Evolutionary conservation across 2,329 filamentous ascomycete species (phyloP).

Genomic region (Trichoderma atroviride): DNA sequence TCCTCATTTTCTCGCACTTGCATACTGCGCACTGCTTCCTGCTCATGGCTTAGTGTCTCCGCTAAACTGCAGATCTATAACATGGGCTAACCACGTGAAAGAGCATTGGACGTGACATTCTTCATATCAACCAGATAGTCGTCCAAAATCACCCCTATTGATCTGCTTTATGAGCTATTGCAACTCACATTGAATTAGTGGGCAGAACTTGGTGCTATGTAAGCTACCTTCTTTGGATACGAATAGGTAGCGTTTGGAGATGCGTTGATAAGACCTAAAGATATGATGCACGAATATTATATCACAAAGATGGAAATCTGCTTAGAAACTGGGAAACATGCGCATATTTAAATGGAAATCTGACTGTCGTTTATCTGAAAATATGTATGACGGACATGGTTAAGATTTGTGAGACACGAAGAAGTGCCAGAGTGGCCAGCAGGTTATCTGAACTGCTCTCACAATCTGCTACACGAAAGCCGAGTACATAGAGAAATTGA

Average conservation of each 20-base stretch:
- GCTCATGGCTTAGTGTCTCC: constrained; percentile 10
- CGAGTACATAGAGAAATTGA: too few species aligned
- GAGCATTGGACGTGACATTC: neutral
- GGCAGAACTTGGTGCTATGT: neutral
- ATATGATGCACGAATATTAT: neutral
- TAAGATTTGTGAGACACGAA: too few species aligned
- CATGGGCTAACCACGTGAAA: neutral
- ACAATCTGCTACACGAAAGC: too few species aligned
- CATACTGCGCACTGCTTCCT: constrained; percentile 17
- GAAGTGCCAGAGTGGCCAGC: too few species aligned
- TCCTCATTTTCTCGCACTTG: neutral
- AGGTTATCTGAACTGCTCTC: too few species aligned
- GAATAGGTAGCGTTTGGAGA: neutral
- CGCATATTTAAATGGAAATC: too few species aligned
- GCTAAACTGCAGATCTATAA: neutral
- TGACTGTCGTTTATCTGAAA: too few species aligned
- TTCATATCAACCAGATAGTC: neutral
- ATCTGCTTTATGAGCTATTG: neutral
- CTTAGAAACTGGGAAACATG: neutral
- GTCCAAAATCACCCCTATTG: neutral
- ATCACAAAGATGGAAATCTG: neutral
- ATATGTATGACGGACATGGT: too few species aligned
- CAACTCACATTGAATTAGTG: neutral
- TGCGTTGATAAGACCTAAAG: neutral
- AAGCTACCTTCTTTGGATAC: neutral